Conservation (phyloP, 2,329 filamentous ascomycete species). For the Elsinoe fawcettii region DNA sequence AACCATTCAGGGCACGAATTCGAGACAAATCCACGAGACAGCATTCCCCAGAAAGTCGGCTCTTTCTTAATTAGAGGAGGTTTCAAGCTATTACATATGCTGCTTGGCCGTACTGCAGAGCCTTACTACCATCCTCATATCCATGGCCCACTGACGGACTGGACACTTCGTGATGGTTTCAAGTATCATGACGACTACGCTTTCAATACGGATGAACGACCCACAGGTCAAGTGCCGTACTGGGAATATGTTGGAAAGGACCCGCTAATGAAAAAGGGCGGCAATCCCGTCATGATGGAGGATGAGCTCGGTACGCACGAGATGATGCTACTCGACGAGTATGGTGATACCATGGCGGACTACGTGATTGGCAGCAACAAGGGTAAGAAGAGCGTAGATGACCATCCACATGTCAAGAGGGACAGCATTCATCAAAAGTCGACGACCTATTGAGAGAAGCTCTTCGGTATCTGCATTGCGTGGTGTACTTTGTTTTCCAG, state of each 20-base stretch:
- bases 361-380: conserved; percentile 17
- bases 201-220: conserved; percentile 14
- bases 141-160: conserved; percentile 26
- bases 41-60: conserved; percentile 18
- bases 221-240: not conserved
- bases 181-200: conserved; percentile 17
- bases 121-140: conserved; percentile 18
- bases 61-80: conserved; percentile 19
- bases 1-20: conserved; percentile 27
- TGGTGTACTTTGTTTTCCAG: not conserved
- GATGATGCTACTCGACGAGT: conserved; percentile 16
- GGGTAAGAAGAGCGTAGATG: conserved; percentile 14
- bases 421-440: conserved; percentile 14
- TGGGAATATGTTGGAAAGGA: conserved; percentile 17
- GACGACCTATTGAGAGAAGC: conserved; percentile 10
- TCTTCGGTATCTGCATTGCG: not conserved
- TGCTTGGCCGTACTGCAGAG: conserved; percentile 15
- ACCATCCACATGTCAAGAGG: conserved; percentile 7
- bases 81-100: conserved; percentile 15
- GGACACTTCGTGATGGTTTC: conserved; percentile 28
- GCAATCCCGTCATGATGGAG: conserved; percentile 11
- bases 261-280: not conserved
- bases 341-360: conserved; percentile 12
- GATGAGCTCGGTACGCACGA: conserved; percentile 18
- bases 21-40: conserved; percentile 23